phyloP scores from a whole-genome alignment of 2,329 filamentous ascomycete genomes.

The Bipolaris oryzae region DNA sequence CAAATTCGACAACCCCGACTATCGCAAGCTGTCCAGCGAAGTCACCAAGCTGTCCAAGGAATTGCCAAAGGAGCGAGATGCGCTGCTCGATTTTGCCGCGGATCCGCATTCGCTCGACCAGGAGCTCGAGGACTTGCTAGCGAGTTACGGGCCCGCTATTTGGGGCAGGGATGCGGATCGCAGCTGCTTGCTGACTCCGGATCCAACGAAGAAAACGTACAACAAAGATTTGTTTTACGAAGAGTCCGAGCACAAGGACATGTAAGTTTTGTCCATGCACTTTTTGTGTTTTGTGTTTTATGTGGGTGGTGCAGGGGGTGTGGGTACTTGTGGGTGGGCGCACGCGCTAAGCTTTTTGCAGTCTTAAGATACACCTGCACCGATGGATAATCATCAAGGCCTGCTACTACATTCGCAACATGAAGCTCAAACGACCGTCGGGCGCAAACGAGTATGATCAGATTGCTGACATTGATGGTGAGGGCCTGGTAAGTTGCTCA shows the following conservation, averaged over 20 bases:
- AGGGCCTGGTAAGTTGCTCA: slow-evolving; percentile 25
- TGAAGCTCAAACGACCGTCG: slow-evolving; percentile 45
- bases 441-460: slow-evolving; percentile 39
- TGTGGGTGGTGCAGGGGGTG: background rate
- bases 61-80: slow-evolving; percentile 46
- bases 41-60: slow-evolving; percentile 46
- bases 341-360: slow-evolving; percentile 21
- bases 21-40: slow-evolving; percentile 45
- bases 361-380: slow-evolving; percentile 46
- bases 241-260: slow-evolving; percentile 40
- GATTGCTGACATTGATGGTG: slow-evolving; percentile 39
- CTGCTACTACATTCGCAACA: slow-evolving; percentile 48
- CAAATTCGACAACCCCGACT: slow-evolving; percentile 48
- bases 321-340: slow-evolving; percentile 5
- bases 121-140: slow-evolving; percentile 44
- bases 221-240: slow-evolving; percentile 43
- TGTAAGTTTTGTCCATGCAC: slow-evolving; percentile 28
- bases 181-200: slow-evolving; percentile 40
- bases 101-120: slow-evolving; percentile 38
- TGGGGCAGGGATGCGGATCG: slow-evolving; percentile 46
- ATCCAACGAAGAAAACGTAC: slow-evolving; percentile 45
- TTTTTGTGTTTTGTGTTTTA: background rate
- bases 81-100: slow-evolving; percentile 46
- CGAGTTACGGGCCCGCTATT: slow-evolving; percentile 41
- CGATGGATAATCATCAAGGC: slow-evolving; percentile 50